These are phyloP conservation scores for Aulographum hederae DNA, from an alignment of 2,329 filamentous ascomycete species.

Conservation along the genomic window DNA sequence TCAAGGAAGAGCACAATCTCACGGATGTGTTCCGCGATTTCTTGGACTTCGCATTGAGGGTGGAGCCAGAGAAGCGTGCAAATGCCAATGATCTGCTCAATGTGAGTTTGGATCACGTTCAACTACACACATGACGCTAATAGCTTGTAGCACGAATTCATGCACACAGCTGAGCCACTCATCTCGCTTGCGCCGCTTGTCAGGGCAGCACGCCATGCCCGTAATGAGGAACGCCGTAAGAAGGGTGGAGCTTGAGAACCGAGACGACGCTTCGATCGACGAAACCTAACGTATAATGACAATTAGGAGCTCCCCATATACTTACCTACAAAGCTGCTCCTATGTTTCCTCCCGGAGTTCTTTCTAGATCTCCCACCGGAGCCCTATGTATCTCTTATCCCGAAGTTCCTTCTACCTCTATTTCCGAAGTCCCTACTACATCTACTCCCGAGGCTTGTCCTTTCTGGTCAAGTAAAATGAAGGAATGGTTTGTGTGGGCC, in stretches of 20 bases:
- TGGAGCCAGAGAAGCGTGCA: constrained; percentile 91
- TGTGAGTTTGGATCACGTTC: constrained; percentile 39
- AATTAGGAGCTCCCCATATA: too few species aligned
- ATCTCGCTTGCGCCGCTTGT: constrained; percentile 72
- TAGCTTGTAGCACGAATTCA: constrained; percentile 25
- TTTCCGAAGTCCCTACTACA: too few species aligned
- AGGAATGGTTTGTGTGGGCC: too few species aligned
- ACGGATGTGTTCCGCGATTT: constrained; percentile 79
- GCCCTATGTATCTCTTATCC: too few species aligned
- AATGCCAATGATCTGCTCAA: constrained; percentile 85
- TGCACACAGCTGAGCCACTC: constrained; percentile 31
- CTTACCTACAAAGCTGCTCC: too few species aligned
- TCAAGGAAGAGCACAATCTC: constrained; percentile 80
- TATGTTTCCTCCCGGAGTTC: too few species aligned
- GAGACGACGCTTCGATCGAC: background rate
- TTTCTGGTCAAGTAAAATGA: too few species aligned
- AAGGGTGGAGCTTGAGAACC: constrained; percentile 19
- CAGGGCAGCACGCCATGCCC: constrained; percentile 64
- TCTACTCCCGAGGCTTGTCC: too few species aligned
- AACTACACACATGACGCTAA: background rate
- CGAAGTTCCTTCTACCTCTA: too few species aligned
- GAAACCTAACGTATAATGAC: background rate
- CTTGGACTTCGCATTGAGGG: constrained; percentile 79
- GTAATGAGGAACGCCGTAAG: constrained; percentile 52
- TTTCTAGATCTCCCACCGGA: too few species aligned